Conservation (phyloP, 441 rosid genomes). For the California macrophylla region DNA sequence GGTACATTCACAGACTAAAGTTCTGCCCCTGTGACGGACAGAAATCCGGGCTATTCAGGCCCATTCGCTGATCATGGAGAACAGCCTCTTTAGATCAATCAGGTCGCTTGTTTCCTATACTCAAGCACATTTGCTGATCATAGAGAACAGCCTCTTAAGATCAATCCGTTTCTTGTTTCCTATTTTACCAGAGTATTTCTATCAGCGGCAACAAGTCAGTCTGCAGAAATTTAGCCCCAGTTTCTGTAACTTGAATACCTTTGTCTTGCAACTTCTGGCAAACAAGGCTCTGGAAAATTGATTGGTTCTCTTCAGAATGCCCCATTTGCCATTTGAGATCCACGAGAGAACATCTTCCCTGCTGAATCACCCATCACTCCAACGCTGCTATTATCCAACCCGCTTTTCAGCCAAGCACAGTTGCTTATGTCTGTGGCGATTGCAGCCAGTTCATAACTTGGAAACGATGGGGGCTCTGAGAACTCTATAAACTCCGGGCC, state of each 20-base stretch:
- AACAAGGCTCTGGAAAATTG: not conserved
- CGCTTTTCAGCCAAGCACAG: slow-evolving; percentile 78
- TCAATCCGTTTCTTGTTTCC: not conserved
- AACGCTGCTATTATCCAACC: slow-evolving; percentile 49
- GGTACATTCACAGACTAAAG: not conserved
- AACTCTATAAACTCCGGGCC: slow-evolving; percentile 79
- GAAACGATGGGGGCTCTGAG: slow-evolving; percentile 48
- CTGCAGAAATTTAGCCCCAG: not conserved
- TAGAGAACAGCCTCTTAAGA: too few relatives aligned
- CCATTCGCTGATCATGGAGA: not conserved
- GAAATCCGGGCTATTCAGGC: not conserved
- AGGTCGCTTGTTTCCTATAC: not conserved
- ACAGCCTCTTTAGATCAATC: not conserved
- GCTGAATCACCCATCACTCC: slow-evolving; percentile 37
- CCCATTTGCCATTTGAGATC: slow-evolving; percentile 29
- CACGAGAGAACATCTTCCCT: slow-evolving; percentile 31
- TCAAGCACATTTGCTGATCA: too few relatives aligned
- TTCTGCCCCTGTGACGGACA: not conserved
- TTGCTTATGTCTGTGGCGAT: slow-evolving; percentile 75
- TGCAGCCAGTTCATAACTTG: slow-evolving; percentile 72
- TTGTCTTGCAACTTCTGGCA: not conserved
- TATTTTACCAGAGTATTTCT: not conserved
- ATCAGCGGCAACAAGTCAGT: not conserved
- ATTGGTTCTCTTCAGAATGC: slow-evolving; percentile 27
- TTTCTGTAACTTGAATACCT: not conserved